Base-by-base conservation (phyloP, 2,329 filamentous ascomycete species). In the Penicillium sumatraense region DNA sequence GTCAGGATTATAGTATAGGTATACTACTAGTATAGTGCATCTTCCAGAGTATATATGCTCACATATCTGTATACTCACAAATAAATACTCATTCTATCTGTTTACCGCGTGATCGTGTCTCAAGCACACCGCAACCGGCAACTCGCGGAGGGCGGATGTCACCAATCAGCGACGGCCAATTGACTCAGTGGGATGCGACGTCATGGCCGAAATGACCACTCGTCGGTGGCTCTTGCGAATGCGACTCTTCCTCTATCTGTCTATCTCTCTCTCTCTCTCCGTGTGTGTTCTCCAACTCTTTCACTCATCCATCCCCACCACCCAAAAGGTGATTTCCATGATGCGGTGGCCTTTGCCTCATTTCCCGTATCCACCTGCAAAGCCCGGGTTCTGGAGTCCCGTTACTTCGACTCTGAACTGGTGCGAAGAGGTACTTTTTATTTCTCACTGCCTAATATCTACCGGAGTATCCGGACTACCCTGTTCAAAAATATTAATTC, bases 341-440 rank as follows among this genome's bases (percentile, higher is more conserved):
- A 73, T 73, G 70, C 50, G 53, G 54, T 70, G 67, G 69, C 55
- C 60, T 57, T 56, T 72, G 27, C 71, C 71, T 20, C 70, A 62
- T 42, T 64, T 74, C 61, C 73, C 74, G 14, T 77, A 77, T 56
- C 81, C 82, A 11, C 72, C 81, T 23, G 68, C 79, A 51, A 77
- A 80, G 68, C 64, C 72, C 33, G 87, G 87, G 18, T 86, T 84
- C 69, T 91, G 88, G 88, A 83, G 81, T 5, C 84, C 87, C 20
- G 85, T 89, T 53, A 91, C 88, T 1, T 86, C 86, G 8, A 91
- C 88, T 0, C 68, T 91, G 41, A 90, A 92, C 71, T 92, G 89
- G 83, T 93, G 89, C 69, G 89, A 92, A 80, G 89, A 91, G 81
- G 87, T 87, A 71, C 58, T 58, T 29, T 13, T 13, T 14, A 31